These are phyloP conservation scores for Aphanomyces astaci DNA, from an alignment of 352 stramenopile species.

Conservation along the genomic window DNA sequence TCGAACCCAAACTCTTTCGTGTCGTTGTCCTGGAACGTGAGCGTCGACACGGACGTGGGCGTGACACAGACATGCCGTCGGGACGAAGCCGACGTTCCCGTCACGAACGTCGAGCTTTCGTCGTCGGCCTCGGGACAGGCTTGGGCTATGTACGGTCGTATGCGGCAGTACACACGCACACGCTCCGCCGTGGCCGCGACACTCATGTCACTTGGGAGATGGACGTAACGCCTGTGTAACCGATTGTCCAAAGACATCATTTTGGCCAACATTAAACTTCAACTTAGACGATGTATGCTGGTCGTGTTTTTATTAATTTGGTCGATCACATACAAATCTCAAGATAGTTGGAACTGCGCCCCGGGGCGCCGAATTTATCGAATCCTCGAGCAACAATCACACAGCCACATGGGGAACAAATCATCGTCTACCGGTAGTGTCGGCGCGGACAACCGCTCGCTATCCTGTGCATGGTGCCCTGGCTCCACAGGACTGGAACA, in stretches of 20 bases:
- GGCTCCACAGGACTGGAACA: not conserved
- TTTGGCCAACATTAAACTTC: not conserved
- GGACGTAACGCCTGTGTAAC: not conserved
- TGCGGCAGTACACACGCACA: slow-evolving; percentile 61
- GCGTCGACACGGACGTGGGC: slow-evolving; percentile 21
- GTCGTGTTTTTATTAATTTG: not conserved
- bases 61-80: slow-evolving; percentile 13
- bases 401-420: not conserved
- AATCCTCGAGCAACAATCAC: too few species aligned
- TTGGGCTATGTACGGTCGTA: slow-evolving; percentile 48
- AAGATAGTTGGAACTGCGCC: too few species aligned
- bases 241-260: too few species aligned
- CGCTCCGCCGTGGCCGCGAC: slow-evolving; percentile 28
- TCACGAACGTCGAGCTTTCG: slow-evolving; percentile 49
- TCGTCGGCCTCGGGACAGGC: slow-evolving; percentile 31
- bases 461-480: not conserved
- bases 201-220: too few species aligned
- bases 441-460: not conserved
- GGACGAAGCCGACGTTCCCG: slow-evolving; percentile 27
- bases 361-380: too few species aligned
- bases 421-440: not conserved
- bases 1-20: slow-evolving; percentile 54
- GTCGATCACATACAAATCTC: not conserved
- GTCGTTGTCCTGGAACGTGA: slow-evolving; percentile 25
- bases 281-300: not conserved